Base-by-base conservation (phyloP, 495 filamentous ascomycete species). In the Penicillium angulare region DNA sequence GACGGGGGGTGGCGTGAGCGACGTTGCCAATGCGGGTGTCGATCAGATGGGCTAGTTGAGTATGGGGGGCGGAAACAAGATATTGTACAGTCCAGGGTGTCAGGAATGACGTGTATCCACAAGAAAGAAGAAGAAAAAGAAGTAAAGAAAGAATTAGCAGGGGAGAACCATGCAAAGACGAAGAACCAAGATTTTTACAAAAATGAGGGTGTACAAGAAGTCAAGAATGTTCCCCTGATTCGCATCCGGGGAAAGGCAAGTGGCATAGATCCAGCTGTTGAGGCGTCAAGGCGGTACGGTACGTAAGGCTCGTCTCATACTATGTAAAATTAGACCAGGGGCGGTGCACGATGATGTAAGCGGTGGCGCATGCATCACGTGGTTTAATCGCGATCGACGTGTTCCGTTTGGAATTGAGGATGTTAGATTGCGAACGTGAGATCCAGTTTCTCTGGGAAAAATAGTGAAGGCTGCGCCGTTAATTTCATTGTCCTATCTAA, bases 331-430 rank as follows among this genome's bases (percentile, higher is more conserved):
- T 59, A 52, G 43, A 38, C 22, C 5, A 6, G 21, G 39, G 52
- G 52, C 55, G 52, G 49, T 60, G 57, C 57, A 32, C 44, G 53
- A 33, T 59, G 50, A 61, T 48, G 49, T 61, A 54, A 58, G 33
- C 32, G 23, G 29, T 45, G 38, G 47, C 46, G 50, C 31, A 50
- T 17, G 3, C 3, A 5, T 38, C 52, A 59, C 50, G 47, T 59
- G 47, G 36, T 27, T 16, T 32, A 23, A 27, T 34, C 45, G 45
- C 39, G 49, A 48, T 49, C 35, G 9, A 52, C 48, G 56, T 59
- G 47, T 59, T 50, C 53, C 49, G 18, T 49, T 56, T 49, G 24
- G 32, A 27, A 34, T 48, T 38, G 22, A 31, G 9, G 22, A 21
- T 41, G 17, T n/a, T n/a, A n/a, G n/a, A n/a, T n/a, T n/a, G n/a